A percentile compares a stretch with the other conserved stretches of the same genome.
Evolutionary conservation across 208 protist species (phyloP).

Genomic region (Acanthamoeba lenticulata): DNA sequence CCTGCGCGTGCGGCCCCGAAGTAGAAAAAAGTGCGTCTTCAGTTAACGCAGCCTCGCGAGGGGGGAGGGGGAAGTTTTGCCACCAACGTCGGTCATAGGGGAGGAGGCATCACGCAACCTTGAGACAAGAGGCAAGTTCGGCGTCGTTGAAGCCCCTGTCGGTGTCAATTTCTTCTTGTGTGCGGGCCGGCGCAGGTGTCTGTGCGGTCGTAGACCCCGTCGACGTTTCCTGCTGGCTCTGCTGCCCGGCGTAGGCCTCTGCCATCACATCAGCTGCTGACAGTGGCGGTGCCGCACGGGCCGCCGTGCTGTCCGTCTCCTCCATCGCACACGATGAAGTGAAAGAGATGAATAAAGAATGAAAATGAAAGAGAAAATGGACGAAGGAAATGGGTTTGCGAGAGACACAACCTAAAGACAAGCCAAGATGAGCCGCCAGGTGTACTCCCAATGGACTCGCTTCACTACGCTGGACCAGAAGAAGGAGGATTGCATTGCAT

Average conservation of each 20-base stretch:
- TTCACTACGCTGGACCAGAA: slow-evolving; percentile 15
- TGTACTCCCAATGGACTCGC: neutral
- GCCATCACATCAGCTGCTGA: no score
- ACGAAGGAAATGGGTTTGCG: neutral
- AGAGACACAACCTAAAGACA: neutral
- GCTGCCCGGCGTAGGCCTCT: neutral
- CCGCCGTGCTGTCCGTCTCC: no score
- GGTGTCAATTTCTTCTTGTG: neutral
- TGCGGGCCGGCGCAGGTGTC: neutral
- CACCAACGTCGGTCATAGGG: neutral
- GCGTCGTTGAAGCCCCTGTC: slow-evolving; percentile 21
- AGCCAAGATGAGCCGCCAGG: neutral
- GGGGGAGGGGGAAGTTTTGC: neutral
- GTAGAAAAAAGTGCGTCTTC: neutral
- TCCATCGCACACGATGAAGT: no score
- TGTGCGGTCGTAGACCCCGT: no score
- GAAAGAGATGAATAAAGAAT: neutral
- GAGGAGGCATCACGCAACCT: no score
- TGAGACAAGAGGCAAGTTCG: neutral
- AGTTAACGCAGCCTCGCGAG: neutral
- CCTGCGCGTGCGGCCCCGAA: neutral
- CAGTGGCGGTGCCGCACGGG: no score
- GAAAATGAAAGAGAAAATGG: neutral
- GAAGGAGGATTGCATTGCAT: slow-evolving; percentile 37
- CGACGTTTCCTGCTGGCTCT: no score